Conservation (phyloP, 2,329 filamentous ascomycete genomes). For the Aurifilum marmelostoma region DNA sequence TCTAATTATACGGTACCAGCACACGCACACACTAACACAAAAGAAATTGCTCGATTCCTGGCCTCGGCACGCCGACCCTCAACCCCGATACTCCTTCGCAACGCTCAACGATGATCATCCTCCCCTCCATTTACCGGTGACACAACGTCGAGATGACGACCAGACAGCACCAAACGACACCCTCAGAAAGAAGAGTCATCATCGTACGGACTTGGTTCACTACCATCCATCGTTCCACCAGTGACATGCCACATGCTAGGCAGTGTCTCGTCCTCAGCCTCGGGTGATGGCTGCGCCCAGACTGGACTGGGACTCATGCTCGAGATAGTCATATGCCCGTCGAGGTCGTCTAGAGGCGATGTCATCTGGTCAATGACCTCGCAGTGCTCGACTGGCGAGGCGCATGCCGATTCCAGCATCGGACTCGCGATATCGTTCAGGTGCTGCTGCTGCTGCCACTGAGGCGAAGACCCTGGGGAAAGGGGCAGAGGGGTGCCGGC, state of each 20-base stretch:
- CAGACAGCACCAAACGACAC: background rate
- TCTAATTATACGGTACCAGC: background rate
- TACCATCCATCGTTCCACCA: background rate
- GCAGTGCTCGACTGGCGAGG: background rate
- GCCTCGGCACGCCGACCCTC: background rate
- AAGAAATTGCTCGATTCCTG: background rate
- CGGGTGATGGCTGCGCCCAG: slow-evolving; percentile 1
- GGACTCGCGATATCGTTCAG: background rate
- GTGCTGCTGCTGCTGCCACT: slow-evolving; percentile 14
- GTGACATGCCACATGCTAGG: slow-evolving; percentile 6
- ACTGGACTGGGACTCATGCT: background rate
- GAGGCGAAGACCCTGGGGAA: background rate
- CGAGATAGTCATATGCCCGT: background rate
- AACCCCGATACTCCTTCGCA: no score
- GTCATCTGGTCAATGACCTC: slow-evolving; percentile 14
- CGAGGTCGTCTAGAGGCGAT: slow-evolving; percentile 3
- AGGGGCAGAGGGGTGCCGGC: background rate
- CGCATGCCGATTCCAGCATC: background rate
- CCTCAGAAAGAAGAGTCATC: slow-evolving; percentile 11
- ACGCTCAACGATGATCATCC: no score
- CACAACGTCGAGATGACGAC: background rate
- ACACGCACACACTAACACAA: background rate
- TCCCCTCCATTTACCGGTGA: background rate
- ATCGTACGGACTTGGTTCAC: background rate
- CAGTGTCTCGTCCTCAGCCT: background rate